These are phyloP conservation scores for Aspergillus candidus DNA, from an alignment of 2,329 filamentous ascomycete species.

Conservation along the genomic window DNA sequence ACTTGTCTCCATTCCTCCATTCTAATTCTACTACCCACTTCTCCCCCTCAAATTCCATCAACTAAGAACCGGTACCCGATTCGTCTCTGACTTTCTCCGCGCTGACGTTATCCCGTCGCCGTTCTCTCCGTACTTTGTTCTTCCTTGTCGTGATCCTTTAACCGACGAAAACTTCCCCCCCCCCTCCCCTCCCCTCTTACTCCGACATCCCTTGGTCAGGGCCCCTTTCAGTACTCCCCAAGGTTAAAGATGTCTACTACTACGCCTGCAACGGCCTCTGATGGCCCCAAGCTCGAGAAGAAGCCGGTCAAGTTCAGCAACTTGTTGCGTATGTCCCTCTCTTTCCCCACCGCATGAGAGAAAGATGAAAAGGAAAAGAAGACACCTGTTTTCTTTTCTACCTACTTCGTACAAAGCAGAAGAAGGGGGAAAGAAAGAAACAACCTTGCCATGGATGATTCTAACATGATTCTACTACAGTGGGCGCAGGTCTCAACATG, in stretches of 20 bases:
- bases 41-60: slow-evolving; percentile 7
- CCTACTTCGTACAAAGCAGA: too few species aligned
- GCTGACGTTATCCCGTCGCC: slow-evolving; percentile 5
- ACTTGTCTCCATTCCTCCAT: slow-evolving; percentile 17
- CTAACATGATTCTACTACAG: slow-evolving; percentile 29
- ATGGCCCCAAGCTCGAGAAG: slow-evolving; percentile 71
- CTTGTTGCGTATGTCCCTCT: slow-evolving; percentile 60
- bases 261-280: slow-evolving; percentile 46
- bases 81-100: background rate
- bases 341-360: background rate
- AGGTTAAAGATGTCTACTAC: slow-evolving; percentile 52
- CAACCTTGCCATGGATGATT: slow-evolving; percentile 12
- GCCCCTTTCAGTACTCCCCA: slow-evolving; percentile 57
- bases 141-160: slow-evolving; percentile 21
- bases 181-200: slow-evolving; percentile 33
- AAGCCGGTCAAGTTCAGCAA: slow-evolving; percentile 99
- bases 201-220: slow-evolving; percentile 96
- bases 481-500: slow-evolving; percentile 90
- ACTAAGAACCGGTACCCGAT: too few species aligned
- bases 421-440: too few species aligned
- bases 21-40: slow-evolving; percentile 1
- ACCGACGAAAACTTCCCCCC: slow-evolving; percentile 64
- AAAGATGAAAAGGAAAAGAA: background rate
- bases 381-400: too few species aligned
- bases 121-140: slow-evolving; percentile 3